Evolutionary conservation across 208 protist species (phyloP).

Genomic region (Acanthamoeba royreba): DNA sequence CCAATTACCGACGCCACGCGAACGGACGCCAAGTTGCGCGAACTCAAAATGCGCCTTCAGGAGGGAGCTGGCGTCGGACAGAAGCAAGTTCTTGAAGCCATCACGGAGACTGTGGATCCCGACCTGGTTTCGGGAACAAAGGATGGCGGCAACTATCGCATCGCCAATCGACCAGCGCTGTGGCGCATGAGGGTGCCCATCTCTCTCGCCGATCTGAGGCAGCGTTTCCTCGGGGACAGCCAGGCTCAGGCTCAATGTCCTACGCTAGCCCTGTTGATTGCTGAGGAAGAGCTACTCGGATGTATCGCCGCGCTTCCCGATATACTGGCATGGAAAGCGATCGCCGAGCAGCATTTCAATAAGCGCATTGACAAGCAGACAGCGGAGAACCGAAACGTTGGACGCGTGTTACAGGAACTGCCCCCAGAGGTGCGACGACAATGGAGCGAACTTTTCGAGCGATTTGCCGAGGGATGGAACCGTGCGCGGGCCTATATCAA

Average conservation of each 20-base stretch:
- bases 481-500: not conserved
- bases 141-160: not conserved
- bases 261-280: not conserved
- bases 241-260: not conserved
- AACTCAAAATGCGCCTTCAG: not conserved
- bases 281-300: not conserved
- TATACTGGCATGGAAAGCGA: not conserved
- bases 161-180: not conserved
- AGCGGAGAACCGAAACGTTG: not conserved
- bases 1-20: not conserved
- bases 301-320: not conserved
- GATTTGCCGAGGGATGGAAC: not conserved
- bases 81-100: not conserved
- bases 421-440: not conserved
- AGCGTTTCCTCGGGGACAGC: not conserved
- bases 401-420: not conserved
- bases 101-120: not conserved
- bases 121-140: not conserved
- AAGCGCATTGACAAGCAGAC: constrained; percentile 2
- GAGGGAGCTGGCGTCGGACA: not conserved
- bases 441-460: not conserved
- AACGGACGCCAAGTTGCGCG: not conserved
- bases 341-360: not conserved
- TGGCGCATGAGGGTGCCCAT: not conserved
- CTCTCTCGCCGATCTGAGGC: not conserved